Evolutionary conservation across 768 basidiomycete genomes (phyloP).

Genomic region (Holtermannia corniformis): DNA sequence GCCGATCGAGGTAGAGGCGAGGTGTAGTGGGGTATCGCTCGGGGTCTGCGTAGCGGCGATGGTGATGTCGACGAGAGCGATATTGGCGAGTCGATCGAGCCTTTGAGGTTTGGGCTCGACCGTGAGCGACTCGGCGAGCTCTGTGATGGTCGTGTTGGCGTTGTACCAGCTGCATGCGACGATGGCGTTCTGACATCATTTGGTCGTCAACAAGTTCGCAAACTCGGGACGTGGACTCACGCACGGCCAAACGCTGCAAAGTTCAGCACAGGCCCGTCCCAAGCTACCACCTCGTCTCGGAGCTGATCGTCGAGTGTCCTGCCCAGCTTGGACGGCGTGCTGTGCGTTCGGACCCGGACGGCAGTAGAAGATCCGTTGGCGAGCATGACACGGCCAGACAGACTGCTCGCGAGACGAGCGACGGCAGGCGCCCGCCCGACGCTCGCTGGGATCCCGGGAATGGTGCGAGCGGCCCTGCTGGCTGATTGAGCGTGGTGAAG

Average conservation of each 20-base stretch:
- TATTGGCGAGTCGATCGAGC: constrained; percentile 9
- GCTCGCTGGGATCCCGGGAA: neutral
- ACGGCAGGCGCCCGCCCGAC: neutral
- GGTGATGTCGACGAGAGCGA: constrained; percentile 17
- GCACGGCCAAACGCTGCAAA: neutral
- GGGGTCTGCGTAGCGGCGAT: constrained; percentile 12
- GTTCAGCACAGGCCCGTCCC: neutral
- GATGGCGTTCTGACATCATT: too few relatives aligned
- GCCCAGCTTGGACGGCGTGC: neutral
- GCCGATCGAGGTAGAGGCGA: constrained; percentile 18
- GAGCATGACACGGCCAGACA: neutral
- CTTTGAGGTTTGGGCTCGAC: neutral
- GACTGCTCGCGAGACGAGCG: neutral
- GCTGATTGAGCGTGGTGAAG: too few relatives aligned
- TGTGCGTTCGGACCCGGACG: too few relatives aligned
- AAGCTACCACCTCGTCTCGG: neutral
- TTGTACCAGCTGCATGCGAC: too few relatives aligned
- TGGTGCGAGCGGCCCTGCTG: too few relatives aligned
- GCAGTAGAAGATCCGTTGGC: neutral
- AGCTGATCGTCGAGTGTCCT: neutral
- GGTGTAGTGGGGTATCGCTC: constrained; percentile 14
- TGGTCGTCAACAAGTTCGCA: too few relatives aligned
- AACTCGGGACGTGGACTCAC: too few relatives aligned
- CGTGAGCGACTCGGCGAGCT: neutral
- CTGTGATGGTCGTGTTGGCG: neutral